Evolutionary conservation across 768 basidiomycete species (phyloP), one percentile per base, ranked within the genome.

Genomic region (Baorangia bicolor): DNA sequence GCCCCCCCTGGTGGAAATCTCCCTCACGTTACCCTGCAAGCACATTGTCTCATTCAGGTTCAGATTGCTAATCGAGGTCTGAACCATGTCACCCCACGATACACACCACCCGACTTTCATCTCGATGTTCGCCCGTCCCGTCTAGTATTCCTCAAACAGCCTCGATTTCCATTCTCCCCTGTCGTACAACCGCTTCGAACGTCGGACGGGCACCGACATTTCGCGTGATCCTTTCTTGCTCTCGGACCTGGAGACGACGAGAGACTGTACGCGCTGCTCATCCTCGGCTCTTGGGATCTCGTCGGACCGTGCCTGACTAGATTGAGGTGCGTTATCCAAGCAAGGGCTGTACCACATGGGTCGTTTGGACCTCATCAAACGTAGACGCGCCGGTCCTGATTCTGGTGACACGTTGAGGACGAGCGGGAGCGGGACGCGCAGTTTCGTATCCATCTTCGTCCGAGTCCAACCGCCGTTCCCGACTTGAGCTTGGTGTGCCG

Each of bases 81-180:
- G 14, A 28, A 53, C 18, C 13, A n/a, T 47, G 8, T 30, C 18
- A 25, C 13, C 16, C 20, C 3, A 53, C 21, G 6, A 7, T 16
- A 1, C 8, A 34, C 27, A 13, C 23, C 45, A 2, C 38, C 25
- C 20, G 37, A 37, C 5, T 1, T 31, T n/a, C 35, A 16, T 28
- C 23, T 31, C 38, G 12, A 38, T 14, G 31, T 27, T 40, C 27
- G 21, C 25, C 16, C 30, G 4, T 28, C 28, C 11, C 7, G 13
- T 23, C 35, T 61, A 55, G 33, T 45, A 51, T 7, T 41, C 57
- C 28, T 53, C 37, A 9, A 48, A 21, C 35, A 57, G 40, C 53
- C 63, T 40, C 34, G 55, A 56, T 40, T 55, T 55, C 62, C 59
- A 41, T 31, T 43, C 54, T 13, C 57, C 49, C 21, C 39, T 46